A percentile compares a stretch with the other conserved stretches of the same genome.
phyloP scores from a whole-genome alignment of 2,329 filamentous ascomycete species.

The Teratosphaeria viscida region DNA sequence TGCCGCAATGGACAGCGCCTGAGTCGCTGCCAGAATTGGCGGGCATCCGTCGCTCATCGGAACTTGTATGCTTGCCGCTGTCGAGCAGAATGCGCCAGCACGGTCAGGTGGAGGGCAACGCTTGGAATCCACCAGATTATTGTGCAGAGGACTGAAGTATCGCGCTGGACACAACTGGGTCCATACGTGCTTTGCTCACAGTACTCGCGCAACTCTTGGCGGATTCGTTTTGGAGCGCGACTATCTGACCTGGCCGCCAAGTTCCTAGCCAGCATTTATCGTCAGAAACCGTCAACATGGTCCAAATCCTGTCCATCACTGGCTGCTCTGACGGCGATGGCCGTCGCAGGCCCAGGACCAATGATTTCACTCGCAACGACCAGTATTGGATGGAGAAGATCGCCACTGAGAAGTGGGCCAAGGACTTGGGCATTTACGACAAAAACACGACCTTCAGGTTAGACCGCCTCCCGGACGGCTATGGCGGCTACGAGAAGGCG shows the following conservation, averaged over 20 bases:
- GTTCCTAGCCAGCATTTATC: neutral
- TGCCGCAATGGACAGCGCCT: neutral
- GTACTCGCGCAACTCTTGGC: no score
- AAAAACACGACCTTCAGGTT: constrained; percentile 34
- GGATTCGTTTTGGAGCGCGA: no score
- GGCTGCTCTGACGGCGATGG: constrained; percentile 12
- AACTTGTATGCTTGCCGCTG: no score
- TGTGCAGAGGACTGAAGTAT: no score
- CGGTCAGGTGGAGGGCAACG: no score
- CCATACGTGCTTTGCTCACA: no score
- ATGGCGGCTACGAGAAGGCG: constrained; percentile 40
- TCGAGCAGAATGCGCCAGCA: no score
- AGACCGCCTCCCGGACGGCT: constrained; percentile 45
- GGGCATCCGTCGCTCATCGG: no score
- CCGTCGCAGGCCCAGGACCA: constrained; percentile 11
- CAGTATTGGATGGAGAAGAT: constrained; percentile 16
- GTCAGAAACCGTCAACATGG: neutral
- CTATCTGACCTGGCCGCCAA: neutral
- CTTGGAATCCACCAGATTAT: no score
- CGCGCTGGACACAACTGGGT: neutral
- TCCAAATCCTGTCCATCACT: constrained; percentile 2
- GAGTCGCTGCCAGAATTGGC: neutral
- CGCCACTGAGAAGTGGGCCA: constrained; percentile 17
- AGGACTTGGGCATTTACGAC: constrained; percentile 7
- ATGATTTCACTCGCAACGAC: constrained; percentile 15